A percentile compares a stretch with the other conserved stretches of the same genome.
Conservation (phyloP, 2,329 filamentous ascomycete genomes). For the Ophiostoma piceae region DNA sequence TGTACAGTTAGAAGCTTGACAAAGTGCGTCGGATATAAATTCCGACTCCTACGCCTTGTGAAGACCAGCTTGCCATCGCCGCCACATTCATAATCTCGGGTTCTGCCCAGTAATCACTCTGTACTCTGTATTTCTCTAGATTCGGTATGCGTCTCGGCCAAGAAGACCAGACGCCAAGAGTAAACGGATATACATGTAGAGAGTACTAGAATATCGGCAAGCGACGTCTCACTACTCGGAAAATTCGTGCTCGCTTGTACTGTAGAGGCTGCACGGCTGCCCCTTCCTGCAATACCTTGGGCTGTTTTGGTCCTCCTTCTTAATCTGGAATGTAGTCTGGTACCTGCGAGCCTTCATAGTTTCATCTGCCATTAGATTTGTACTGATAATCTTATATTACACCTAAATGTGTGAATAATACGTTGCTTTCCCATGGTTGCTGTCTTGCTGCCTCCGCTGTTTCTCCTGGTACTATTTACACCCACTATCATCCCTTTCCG, state of each 20-base stretch:
- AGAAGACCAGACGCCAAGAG: too few relatives aligned
- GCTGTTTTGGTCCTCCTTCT: neutral
- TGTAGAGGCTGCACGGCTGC: neutral
- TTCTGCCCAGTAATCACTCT: too few relatives aligned
- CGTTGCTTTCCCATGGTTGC: neutral
- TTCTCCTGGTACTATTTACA: neutral
- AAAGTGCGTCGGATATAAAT: too few relatives aligned
- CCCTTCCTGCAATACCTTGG: neutral
- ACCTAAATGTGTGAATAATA: neutral
- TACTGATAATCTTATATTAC: neutral
- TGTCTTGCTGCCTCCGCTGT: neutral
- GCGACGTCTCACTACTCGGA: conserved; percentile 6
- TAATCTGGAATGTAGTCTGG: neutral
- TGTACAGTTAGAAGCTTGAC: too few relatives aligned
- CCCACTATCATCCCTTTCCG: neutral
- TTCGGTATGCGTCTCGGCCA: too few relatives aligned
- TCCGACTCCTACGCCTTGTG: too few relatives aligned
- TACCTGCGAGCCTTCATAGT: neutral
- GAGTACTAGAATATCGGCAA: neutral
- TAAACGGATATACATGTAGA: too few relatives aligned
- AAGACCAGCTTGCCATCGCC: too few relatives aligned
- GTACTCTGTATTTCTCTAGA: too few relatives aligned
- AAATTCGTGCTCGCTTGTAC: neutral
- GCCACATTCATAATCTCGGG: too few relatives aligned
- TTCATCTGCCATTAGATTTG: neutral